Conservation (phyloP, 2,329 filamentous ascomycete genomes). For the Phaeosphaeria sp. region DNA sequence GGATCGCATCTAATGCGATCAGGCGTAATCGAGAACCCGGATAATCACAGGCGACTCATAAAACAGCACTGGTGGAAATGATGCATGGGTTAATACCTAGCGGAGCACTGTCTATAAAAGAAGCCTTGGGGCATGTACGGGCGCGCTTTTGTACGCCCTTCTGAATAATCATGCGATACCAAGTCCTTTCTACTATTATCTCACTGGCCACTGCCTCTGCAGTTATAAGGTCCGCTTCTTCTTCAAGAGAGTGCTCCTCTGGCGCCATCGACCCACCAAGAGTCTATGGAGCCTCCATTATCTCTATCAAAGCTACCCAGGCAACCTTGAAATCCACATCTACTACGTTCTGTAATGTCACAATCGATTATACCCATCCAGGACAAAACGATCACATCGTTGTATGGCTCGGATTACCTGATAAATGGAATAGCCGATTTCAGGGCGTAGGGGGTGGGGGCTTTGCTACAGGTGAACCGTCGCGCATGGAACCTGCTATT, state of each 20-base stretch:
- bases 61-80: not conserved
- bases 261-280: not conserved
- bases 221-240: not conserved
- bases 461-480: conserved; percentile 15
- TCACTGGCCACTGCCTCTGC: not conserved
- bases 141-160: not conserved
- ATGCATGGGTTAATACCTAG: not conserved
- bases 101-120: not conserved
- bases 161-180: not conserved
- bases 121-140: not conserved
- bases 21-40: not conserved
- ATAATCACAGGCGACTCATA: not conserved
- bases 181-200: not conserved
- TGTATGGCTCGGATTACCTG: conserved; percentile 26
- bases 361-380: conserved; percentile 48
- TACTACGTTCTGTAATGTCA: conserved; percentile 40
- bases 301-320: not conserved
- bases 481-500: conserved; percentile 31
- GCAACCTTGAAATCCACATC: not conserved
- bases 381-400: conserved; percentile 43
- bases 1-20: not conserved
- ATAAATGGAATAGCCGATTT: conserved; percentile 24
- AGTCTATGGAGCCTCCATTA: not conserved
- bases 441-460: conserved; percentile 26
- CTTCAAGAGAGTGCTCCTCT: not conserved